Evolutionary conservation across 257 asterid species (phyloP).

Genomic region (Solanum lycopersicoides): DNA sequence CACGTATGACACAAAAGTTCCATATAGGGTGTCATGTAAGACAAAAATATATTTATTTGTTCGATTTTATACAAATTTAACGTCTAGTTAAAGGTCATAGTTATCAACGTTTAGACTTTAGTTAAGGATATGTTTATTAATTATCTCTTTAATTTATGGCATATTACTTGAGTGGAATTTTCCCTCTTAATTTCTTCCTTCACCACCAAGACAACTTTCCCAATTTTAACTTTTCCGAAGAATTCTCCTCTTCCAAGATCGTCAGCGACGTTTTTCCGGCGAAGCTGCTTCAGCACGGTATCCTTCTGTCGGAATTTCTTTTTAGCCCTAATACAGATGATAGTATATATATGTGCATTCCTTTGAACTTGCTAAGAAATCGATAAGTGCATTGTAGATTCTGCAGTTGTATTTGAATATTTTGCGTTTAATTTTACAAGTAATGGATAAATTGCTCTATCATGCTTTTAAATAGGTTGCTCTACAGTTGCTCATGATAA

Average conservation of each 20-base stretch:
- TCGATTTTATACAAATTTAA: no score
- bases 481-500: not conserved
- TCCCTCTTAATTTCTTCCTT: not conserved
- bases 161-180: not conserved
- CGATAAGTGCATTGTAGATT: not conserved
- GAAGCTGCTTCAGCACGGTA: not conserved
- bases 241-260: not conserved
- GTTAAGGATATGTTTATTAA: no score
- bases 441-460: not conserved
- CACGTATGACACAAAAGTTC: no score
- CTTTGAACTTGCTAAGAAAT: not conserved
- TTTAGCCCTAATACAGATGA: not conserved
- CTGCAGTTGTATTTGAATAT: not conserved
- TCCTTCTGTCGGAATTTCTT: not conserved
- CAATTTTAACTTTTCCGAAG: not conserved
- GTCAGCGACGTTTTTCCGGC: not conserved
- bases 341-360: not conserved
- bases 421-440: not conserved
- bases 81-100: no score
- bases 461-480: not conserved
- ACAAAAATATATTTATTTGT: accelerated
- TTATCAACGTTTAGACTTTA: no score
- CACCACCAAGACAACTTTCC: not conserved
- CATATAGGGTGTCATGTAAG: no score
- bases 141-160: no score